A percentile compares a stretch with the other conserved stretches of the same genome.
Conservation (phyloP, 257 asterid species). For the Gardenia jasminoides region DNA sequence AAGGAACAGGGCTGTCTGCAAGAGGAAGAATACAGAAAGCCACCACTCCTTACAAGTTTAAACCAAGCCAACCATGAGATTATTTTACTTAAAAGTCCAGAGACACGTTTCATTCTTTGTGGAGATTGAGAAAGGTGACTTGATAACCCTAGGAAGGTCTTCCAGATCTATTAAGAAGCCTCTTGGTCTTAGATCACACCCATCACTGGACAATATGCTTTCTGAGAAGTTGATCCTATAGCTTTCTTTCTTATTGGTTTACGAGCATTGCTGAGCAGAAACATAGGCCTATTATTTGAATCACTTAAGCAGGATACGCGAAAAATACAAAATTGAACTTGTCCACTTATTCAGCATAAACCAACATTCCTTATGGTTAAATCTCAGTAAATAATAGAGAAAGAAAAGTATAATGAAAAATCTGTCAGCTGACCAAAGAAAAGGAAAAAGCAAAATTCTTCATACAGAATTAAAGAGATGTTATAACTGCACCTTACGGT, state of each 20-base stretch:
- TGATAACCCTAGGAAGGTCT: background rate
- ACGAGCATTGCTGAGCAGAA: background rate
- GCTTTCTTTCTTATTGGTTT: background rate
- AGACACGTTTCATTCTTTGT: background rate
- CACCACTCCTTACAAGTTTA: background rate
- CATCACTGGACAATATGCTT: background rate
- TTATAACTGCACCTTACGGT: slow-evolving; percentile 31
- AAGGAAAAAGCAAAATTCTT: background rate
- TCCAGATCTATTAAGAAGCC: no score
- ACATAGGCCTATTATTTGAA: background rate
- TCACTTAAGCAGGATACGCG: background rate
- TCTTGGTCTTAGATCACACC: no score
- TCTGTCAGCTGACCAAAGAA: background rate
- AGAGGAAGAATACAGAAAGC: background rate
- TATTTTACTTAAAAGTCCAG: no score
- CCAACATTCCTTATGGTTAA: background rate
- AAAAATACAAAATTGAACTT: no score
- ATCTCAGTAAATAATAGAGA: background rate
- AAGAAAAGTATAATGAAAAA: background rate
- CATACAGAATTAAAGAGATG: background rate
- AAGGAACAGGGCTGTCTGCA: background rate
- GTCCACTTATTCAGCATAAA: no score
- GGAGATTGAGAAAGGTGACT: background rate
- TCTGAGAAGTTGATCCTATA: background rate
- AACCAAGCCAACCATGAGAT: background rate